Evolutionary conservation across 1,284 basidiomycete genomes (phyloP).

Genomic region (Irpex sp.): DNA sequence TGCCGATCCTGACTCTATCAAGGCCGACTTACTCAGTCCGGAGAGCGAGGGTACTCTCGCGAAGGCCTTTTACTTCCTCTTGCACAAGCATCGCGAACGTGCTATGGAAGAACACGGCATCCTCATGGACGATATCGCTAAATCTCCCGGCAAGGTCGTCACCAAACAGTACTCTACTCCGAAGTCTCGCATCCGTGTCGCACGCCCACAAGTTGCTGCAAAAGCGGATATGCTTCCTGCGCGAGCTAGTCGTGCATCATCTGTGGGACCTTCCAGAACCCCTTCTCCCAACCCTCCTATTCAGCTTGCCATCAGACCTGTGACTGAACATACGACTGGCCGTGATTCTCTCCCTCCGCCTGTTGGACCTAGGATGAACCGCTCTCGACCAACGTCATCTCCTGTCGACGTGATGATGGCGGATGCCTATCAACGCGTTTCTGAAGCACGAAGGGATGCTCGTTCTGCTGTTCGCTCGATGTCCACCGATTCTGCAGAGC

Average conservation of each 20-base stretch:
- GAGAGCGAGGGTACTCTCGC: slow-evolving; percentile 72
- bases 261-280: slow-evolving; percentile 25
- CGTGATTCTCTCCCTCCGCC: slow-evolving; percentile 47
- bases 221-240: not conserved
- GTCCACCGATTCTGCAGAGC: slow-evolving; percentile 2
- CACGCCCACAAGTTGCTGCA: not conserved
- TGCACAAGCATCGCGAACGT: slow-evolving; percentile 77
- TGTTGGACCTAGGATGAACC: slow-evolving; percentile 40
- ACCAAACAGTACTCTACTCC: slow-evolving; percentile 45
- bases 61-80: slow-evolving; percentile 91
- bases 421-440: not conserved
- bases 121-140: slow-evolving; percentile 36
- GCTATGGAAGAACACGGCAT: slow-evolving; percentile 63
- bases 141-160: slow-evolving; percentile 35
- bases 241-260: slow-evolving; percentile 16
- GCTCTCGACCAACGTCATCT: slow-evolving; percentile 32
- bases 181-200: slow-evolving; percentile 15
- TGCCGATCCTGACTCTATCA: slow-evolving; percentile 53
- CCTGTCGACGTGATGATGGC: slow-evolving; percentile 13
- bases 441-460: not conserved
- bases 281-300: slow-evolving; percentile 30
- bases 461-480: not conserved
- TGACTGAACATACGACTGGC: slow-evolving; percentile 19
- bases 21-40: slow-evolving; percentile 60
- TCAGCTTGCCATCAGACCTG: slow-evolving; percentile 17